These are phyloP conservation scores for Candida oleophila DNA, from an alignment of 805 yeast genomes.

Conservation along the genomic window DNA sequence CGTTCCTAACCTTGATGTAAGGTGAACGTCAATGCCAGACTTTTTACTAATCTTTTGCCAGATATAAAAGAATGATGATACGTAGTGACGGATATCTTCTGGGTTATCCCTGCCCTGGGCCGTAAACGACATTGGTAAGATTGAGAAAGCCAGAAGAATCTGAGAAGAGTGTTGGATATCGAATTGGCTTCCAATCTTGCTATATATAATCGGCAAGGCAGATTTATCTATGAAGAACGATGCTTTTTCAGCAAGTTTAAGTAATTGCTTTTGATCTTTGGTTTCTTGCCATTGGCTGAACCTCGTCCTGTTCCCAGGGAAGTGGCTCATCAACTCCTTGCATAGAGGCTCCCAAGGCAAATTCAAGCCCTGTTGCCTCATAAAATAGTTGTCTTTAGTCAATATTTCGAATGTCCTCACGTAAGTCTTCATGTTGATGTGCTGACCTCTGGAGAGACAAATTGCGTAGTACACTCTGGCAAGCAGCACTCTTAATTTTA, in stretches of 20 bases:
- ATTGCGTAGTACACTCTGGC: constrained; percentile 71
- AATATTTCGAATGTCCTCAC: constrained; percentile 60
- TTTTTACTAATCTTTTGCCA: constrained; percentile 60
- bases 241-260: constrained; percentile 53
- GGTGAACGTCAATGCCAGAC: constrained; percentile 53
- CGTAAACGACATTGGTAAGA: constrained; percentile 49
- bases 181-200: constrained; percentile 49
- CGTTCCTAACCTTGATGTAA: constrained; percentile 64
- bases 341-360: constrained; percentile 54
- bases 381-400: constrained; percentile 45
- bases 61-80: constrained; percentile 67
- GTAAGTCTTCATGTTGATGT: constrained; percentile 56
- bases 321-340: constrained; percentile 30
- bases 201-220: constrained; percentile 51
- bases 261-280: constrained; percentile 46
- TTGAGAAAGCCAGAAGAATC: constrained; percentile 51
- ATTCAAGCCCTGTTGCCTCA: constrained; percentile 39
- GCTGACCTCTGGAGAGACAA: constrained; percentile 71
- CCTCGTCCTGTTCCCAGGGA: constrained; percentile 41
- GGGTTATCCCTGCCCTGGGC: constrained; percentile 24
- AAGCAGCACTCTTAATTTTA: constrained; percentile 56
- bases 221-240: constrained; percentile 52
- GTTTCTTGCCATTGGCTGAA: constrained; percentile 50
- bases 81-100: constrained; percentile 50
- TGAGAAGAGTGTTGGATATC: constrained; percentile 53